Evolutionary conservation across 257 asterid species (phyloP), one percentile per base, ranked within the genome.

Genomic region (Cinchona pubescens): DNA sequence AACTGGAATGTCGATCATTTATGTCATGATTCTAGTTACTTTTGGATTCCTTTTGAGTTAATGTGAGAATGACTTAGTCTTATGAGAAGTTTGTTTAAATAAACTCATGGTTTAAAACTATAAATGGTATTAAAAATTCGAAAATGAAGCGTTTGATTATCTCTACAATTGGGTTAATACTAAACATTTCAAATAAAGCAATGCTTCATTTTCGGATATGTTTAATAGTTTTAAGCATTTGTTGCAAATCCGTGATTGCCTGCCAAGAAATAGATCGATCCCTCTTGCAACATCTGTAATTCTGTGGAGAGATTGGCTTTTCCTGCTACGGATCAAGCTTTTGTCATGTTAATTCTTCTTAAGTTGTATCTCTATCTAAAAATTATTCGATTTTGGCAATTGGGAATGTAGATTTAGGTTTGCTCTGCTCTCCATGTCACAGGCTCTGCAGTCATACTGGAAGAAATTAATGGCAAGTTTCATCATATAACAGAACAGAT

Each of bases 371-470:
- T 1, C 7, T 23, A 7, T 16, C 10, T 21, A 48, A 29, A 19
- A 10, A 3, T 68, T 1, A n/a, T 19, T 42, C 21, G 37, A 16
- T 56, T n/a, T 37, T 58, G 19, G n/a, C 40, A 53, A 27, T 40
- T 5, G 15, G 37, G 42, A 48, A 18, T 42, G 18, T 30, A 30
- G 34, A 13, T 45, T 60, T 9, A 45, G 58, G 12, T 38, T 25
- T 46, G 25, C 15, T 63, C 59, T 61, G 37, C 10, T 35, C 55
- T 78, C 16, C 40, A 21, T 67, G 58, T 66, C 74, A 65, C 92
- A 95, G 99, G 98, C 96, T 82, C 76, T 95, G 79, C 94, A 88
- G 82, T 72, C n/a, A n/a, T n/a, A n/a, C n/a, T 92, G 23, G 92
- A 90, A 66, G 86, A 88, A 77, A 84, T 90, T 75, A 86, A 90